Evolutionary conservation across 2,329 filamentous ascomycete genomes (phyloP).

Genomic region (Nemania sp.): DNA sequence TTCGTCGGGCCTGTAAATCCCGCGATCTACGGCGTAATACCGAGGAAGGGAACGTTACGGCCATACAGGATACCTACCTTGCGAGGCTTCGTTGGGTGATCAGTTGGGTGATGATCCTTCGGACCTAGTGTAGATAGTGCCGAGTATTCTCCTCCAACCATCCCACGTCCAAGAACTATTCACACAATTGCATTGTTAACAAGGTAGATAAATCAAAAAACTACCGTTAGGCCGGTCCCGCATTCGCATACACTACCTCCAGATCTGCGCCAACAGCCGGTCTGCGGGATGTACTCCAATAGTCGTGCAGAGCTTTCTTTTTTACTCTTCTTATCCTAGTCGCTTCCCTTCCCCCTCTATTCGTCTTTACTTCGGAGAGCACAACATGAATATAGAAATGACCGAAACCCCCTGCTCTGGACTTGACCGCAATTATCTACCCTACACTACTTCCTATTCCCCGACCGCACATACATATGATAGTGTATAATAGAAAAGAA

Average conservation of each 20-base stretch:
- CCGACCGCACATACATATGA: not conserved
- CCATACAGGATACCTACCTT: not conserved
- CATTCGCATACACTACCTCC: too few relatives aligned
- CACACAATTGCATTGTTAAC: too few relatives aligned
- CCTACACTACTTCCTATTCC: not conserved
- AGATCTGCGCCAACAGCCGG: not conserved
- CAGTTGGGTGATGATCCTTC: too few relatives aligned
- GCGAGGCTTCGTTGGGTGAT: too few relatives aligned
- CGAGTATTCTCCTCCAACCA: too few relatives aligned
- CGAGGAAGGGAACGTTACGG: constrained; percentile 22
- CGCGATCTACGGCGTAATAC: constrained; percentile 11
- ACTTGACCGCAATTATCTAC: constrained; percentile 2
- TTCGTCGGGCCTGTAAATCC: constrained; percentile 7
- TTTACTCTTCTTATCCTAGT: constrained; percentile 9
- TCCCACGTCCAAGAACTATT: too few relatives aligned
- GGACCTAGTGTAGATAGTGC: too few relatives aligned
- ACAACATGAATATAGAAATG: not conserved
- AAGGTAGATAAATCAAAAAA: too few relatives aligned
- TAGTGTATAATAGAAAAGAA: not conserved
- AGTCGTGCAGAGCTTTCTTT: too few relatives aligned
- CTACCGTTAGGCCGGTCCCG: too few relatives aligned
- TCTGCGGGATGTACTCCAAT: constrained; percentile 16
- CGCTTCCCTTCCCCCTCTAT: not conserved
- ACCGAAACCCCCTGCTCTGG: not conserved
- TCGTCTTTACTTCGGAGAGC: constrained; percentile 1